A percentile compares a stretch with the other conserved stretches of the same genome.
Conservation (phyloP, 2,329 filamentous ascomycete species). For the Trichoderma brevicompactum region DNA sequence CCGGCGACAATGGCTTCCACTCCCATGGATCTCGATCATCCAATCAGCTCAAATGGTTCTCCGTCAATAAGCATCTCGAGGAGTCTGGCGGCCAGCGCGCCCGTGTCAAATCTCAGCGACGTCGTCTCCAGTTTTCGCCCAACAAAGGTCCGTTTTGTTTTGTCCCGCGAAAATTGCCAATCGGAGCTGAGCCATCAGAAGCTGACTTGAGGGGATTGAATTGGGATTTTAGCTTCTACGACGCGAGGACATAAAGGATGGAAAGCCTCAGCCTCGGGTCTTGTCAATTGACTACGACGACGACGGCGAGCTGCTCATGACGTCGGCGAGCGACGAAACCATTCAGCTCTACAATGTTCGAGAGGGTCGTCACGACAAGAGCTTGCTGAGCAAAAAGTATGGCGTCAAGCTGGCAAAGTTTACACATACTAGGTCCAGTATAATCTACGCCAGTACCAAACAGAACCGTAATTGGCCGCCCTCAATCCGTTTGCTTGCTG, state of each 20-base stretch:
- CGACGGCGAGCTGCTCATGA: conserved; percentile 88
- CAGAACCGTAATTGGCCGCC: conserved; percentile 67
- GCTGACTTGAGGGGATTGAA: background rate
- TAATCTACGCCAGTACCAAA: conserved; percentile 95
- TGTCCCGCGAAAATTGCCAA: background rate
- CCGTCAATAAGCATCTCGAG: conserved; percentile 57
- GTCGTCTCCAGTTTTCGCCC: conserved; percentile 78
- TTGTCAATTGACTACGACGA: conserved; percentile 97
- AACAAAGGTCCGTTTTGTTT: conserved; percentile 64
- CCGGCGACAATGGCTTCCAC: conserved; percentile 53
- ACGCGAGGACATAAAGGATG: conserved; percentile 59
- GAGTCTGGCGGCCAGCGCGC: conserved; percentile 46
- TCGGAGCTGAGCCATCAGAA: background rate
- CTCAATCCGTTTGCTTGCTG: background rate
- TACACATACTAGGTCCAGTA: conserved; percentile 86
- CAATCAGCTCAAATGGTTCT: conserved; percentile 48
- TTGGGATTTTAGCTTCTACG: conserved; percentile 55
- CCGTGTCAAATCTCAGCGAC: conserved; percentile 72
- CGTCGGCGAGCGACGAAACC: conserved; percentile 90
- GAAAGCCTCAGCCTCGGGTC: conserved; percentile 63
- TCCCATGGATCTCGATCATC: conserved; percentile 61
- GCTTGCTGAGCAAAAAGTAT: conserved; percentile 93
- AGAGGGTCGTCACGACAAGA: conserved; percentile 87
- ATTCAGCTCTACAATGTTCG: conserved; percentile 95
- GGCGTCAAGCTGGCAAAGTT: conserved; percentile 93